These are phyloP conservation scores for Danielia reshetovae DNA, from an alignment of 805 yeast species.

Conservation along the genomic window DNA sequence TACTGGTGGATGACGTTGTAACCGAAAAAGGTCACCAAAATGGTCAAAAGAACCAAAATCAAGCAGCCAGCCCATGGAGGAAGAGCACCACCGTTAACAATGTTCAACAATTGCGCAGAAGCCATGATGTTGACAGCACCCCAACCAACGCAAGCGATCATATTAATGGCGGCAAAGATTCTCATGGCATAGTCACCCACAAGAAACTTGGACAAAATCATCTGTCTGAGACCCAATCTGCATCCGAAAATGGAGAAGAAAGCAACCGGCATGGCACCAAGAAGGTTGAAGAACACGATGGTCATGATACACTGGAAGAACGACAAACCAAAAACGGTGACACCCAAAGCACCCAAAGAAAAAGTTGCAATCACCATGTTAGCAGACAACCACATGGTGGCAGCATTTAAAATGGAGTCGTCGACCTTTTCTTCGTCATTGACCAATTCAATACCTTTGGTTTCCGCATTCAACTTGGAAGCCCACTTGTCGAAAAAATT, in stretches of 20 bases:
- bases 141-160: constrained; percentile 92
- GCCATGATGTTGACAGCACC: constrained; percentile 90
- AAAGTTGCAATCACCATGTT: constrained; percentile 83
- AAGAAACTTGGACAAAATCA: constrained; percentile 74
- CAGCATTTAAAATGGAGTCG: constrained; percentile 62
- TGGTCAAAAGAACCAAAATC: constrained; percentile 63
- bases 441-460: constrained; percentile 76
- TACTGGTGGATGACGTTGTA: constrained; percentile 75
- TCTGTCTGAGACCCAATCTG: constrained; percentile 81
- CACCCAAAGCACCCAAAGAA: constrained; percentile 64
- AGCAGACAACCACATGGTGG: constrained; percentile 89
- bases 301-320: constrained; percentile 68
- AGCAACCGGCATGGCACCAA: constrained; percentile 80
- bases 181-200: constrained; percentile 75
- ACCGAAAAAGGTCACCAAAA: constrained; percentile 77
- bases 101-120: constrained; percentile 77
- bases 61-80: constrained; percentile 94
- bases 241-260: constrained; percentile 81
- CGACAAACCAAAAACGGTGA: constrained; percentile 59
- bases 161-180: constrained; percentile 71
- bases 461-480: constrained; percentile 37
- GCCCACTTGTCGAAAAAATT: constrained; percentile 31
- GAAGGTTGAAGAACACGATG: constrained; percentile 66
- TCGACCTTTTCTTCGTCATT: constrained; percentile 76
- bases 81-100: constrained; percentile 60